Evolutionary conservation across 2,329 filamentous ascomycete genomes (phyloP).

Genomic region (Aspergillus sp.): DNA sequence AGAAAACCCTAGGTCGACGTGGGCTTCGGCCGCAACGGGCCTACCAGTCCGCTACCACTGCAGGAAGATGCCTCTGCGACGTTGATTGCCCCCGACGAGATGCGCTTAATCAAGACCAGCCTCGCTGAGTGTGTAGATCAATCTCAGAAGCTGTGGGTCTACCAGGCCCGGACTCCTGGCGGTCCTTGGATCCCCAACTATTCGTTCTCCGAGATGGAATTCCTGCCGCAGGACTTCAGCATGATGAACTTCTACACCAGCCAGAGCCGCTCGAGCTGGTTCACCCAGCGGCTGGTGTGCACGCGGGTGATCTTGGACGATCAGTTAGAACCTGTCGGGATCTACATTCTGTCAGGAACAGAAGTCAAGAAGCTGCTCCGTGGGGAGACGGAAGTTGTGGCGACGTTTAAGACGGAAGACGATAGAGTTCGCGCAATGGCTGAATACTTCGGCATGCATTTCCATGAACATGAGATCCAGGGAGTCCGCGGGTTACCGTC

Average conservation of each 20-base stretch:
- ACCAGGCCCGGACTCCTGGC: slow-evolving; percentile 53
- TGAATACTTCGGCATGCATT: slow-evolving; percentile 52
- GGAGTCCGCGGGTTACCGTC: slow-evolving; percentile 52
- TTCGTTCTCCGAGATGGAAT: slow-evolving; percentile 65
- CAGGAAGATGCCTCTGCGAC: slow-evolving; percentile 37
- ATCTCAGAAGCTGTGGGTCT: slow-evolving; percentile 58
- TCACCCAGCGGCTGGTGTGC: slow-evolving; percentile 54
- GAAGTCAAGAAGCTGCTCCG: slow-evolving; percentile 54
- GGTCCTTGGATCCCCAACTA: slow-evolving; percentile 60
- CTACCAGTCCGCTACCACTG: slow-evolving; percentile 57
- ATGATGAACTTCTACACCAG: slow-evolving; percentile 60
- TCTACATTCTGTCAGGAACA: slow-evolving; percentile 51
- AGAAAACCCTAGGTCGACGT: slow-evolving; percentile 51
- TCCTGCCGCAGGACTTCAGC: slow-evolving; percentile 59
- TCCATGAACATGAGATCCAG: slow-evolving; percentile 50
- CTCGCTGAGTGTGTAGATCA: slow-evolving; percentile 46
- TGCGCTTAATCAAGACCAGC: slow-evolving; percentile 52
- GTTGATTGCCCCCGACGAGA: slow-evolving; percentile 53
- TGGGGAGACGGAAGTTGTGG: slow-evolving; percentile 50
- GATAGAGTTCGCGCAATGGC: slow-evolving; percentile 54
- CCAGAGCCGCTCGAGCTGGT: slow-evolving; percentile 49
- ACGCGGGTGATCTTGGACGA: slow-evolving; percentile 54
- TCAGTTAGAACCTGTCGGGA: slow-evolving; percentile 48
- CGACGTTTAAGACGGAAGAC: slow-evolving; percentile 49
- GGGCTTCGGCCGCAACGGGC: slow-evolving; percentile 62